These are phyloP conservation scores for Salix arbutifolia DNA, from an alignment of 345 rosid genomes.

Conservation along the genomic window DNA sequence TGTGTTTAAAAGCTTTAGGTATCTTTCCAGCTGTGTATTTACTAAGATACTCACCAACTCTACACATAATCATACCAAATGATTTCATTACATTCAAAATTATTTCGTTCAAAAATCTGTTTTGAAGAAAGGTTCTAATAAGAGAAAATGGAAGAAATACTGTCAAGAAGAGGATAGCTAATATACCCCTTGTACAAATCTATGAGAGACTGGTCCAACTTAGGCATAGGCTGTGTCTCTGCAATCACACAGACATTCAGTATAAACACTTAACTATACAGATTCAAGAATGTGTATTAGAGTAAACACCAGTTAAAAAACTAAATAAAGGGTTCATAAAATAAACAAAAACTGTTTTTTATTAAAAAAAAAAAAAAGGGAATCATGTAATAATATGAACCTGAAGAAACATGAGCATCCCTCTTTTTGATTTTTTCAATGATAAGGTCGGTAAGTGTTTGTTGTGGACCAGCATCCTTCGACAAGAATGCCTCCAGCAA, in stretches of 20 bases:
- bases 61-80: conserved; percentile 24
- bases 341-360: neutral
- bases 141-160: neutral
- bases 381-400: conserved; percentile 22
- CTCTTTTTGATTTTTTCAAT: conserved; percentile 57
- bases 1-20: conserved; percentile 78
- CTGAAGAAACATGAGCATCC: conserved; percentile 55
- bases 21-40: conserved; percentile 83
- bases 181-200: conserved; percentile 72
- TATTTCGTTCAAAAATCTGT: neutral
- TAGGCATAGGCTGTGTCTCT: conserved; percentile 67
- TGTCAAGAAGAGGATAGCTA: neutral
- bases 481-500: conserved; percentile 72
- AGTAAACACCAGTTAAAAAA: neutral
- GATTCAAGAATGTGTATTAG: neutral
- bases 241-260: conserved; percentile 22
- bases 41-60: conserved; percentile 69
- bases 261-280: neutral
- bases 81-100: neutral
- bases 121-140: neutral
- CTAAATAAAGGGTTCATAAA: neutral
- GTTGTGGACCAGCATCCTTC: conserved; percentile 60
- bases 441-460: conserved; percentile 76
- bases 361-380: neutral
- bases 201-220: conserved; percentile 57